Evolutionary conservation across 2,329 filamentous ascomycete genomes (phyloP), one percentile per base, ranked within the genome.

Genomic region (Fusarium sp.): DNA sequence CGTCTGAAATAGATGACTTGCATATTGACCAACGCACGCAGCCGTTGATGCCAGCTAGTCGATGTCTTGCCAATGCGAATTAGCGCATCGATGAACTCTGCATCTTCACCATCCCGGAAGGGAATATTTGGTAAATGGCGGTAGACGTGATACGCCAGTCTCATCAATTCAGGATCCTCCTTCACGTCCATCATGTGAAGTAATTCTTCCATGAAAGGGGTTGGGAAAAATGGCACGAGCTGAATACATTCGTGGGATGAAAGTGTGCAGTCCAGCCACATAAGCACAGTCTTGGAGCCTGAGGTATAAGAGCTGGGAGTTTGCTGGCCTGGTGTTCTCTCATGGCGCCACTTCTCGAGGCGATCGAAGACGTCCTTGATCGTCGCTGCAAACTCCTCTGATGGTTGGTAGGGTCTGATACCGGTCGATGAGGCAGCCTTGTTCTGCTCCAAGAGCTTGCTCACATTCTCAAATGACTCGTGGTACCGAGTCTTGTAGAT

Each of bases 171-270:
- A 0, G 94, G 94, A 76, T 99, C 96, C 80, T 99, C 96, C 80
- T 98, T 98, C 79, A 99, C 94, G 77, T 99, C 96, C 95, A 99
- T 99, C 96, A 99, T 99, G 84, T 99, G 95, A 55, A 99, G 84
- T 16, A 99, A 88, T 79, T 98, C 93, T 75, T 96, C 93, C 79
- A 97, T 96, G 77, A 98, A 95, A 0, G 92, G 86, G 38, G 92
- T 88, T 0, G 94, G 92, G 84, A 99, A 98, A 87, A 98, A 98
- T 6, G 91, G 90, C 20, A 97, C 89, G 16, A 99, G 88, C 77
- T 96, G 92, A 0, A 90, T 97, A 81, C 96, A 99, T 79, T 98
- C 96, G 70, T 97, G 92, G 1, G 94, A 97, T 5, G 93, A 94
- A 5, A 99, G 85, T 18, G 94, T 96, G 51, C 90, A 92, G 81